These are phyloP conservation scores for Tetracentron sinense DNA, from an alignment of 164 flowering plant genomes.

Conservation along the genomic window DNA sequence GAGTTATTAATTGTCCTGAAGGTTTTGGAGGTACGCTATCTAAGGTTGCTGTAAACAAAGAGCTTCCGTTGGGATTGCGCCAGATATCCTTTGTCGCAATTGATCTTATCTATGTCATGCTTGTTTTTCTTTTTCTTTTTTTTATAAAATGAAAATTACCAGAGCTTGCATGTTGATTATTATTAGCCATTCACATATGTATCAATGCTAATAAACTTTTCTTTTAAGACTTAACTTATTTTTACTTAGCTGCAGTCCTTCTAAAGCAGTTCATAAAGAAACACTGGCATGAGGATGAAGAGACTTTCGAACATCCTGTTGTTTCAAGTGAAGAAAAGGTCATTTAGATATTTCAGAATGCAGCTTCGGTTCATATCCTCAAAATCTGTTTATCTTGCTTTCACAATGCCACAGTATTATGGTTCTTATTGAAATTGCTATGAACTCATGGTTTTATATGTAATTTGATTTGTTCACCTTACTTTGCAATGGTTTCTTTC, in stretches of 20 bases:
- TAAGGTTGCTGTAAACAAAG: conserved; percentile 70
- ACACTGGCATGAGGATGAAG: conserved; percentile 92
- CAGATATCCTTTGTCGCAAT: conserved; percentile 76
- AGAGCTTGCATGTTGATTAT: not conserved
- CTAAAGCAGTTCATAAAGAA: conserved; percentile 85
- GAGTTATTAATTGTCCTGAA: conserved; percentile 24
- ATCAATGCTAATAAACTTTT: not conserved
- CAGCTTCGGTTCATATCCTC: conserved; percentile 3
- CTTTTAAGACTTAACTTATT: conserved; percentile 49
- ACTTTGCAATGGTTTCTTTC: not conserved
- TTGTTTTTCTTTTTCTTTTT: conserved; percentile 3
- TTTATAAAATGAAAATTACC: not conserved
- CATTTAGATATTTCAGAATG: not conserved
- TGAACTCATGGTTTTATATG: not conserved
- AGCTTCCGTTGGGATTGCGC: conserved; percentile 69
- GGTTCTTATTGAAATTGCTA: not conserved
- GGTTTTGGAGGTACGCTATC: conserved; percentile 88
- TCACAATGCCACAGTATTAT: not conserved
- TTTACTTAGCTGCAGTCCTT: conserved; percentile 86
- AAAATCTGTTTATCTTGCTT: not conserved
- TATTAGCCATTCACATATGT: not conserved
- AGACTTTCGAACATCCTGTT: conserved; percentile 68
- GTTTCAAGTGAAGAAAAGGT: conserved; percentile 85
- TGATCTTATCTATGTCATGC: not conserved
- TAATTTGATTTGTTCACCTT: not conserved